Conservation (phyloP, 2,329 filamentous ascomycete species). For the Daldinia sp. region DNA sequence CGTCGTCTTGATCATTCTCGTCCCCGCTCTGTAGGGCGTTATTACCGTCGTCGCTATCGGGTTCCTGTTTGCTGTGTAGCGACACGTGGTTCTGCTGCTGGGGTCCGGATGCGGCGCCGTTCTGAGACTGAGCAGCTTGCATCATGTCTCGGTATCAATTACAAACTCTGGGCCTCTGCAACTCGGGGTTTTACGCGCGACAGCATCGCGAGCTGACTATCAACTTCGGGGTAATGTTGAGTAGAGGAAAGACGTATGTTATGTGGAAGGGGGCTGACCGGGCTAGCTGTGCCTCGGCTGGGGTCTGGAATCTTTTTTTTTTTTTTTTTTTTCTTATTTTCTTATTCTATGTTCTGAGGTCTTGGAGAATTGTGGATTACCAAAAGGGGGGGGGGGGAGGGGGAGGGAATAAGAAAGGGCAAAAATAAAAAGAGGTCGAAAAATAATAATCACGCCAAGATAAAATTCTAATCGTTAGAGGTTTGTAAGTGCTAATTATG, state of each 20-base stretch:
- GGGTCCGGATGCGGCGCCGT: constrained; percentile 30
- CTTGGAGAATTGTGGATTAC: constrained; percentile 32
- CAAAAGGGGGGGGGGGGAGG: constrained; percentile 1
- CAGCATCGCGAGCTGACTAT: constrained; percentile 40
- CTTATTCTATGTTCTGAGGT: constrained; percentile 12
- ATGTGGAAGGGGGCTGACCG: constrained; percentile 10
- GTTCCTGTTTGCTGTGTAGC: constrained; percentile 45
- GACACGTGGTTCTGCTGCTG: constrained; percentile 38
- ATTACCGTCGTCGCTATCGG: constrained; percentile 59
- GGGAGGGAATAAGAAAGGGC: neutral
- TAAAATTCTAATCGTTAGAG: constrained; percentile 6
- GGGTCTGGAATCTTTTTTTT: constrained; percentile 19
- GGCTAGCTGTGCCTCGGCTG: constrained; percentile 11
- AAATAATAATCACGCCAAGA: constrained; percentile 20
- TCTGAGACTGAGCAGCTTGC: constrained; percentile 35
- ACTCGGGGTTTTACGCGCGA: constrained; percentile 38
- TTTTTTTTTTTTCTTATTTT: neutral
- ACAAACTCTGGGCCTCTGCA: constrained; percentile 29
- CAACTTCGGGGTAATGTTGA: constrained; percentile 57
- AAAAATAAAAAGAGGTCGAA: too few relatives aligned
- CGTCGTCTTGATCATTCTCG: constrained; percentile 53
- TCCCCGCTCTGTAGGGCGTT: constrained; percentile 53
- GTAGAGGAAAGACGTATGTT: constrained; percentile 46
- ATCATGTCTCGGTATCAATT: constrained; percentile 37
- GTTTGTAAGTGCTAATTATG: constrained; percentile 6